These are phyloP conservation scores for Nematodospora valgi DNA, from an alignment of 805 yeast species.

Conservation along the genomic window DNA sequence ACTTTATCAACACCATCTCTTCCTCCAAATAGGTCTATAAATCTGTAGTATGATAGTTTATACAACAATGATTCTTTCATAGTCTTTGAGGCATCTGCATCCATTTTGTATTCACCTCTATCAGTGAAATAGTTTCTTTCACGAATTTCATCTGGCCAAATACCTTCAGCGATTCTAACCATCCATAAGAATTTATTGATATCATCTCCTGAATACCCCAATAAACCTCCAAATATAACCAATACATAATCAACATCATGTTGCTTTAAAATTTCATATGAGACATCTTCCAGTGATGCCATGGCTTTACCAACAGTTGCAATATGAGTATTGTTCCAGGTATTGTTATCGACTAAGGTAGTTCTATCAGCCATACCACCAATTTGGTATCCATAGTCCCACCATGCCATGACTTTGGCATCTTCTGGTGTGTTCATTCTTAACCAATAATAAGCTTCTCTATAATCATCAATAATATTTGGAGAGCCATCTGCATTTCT, in stretches of 20 bases:
- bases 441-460: constrained; percentile 99
- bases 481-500: constrained; percentile 81
- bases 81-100: constrained; percentile 72
- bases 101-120: constrained; percentile 85
- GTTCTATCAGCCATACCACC: constrained; percentile 99
- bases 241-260: constrained; percentile 95
- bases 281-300: constrained; percentile 83
- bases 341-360: constrained; percentile 95
- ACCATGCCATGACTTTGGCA: constrained; percentile 96
- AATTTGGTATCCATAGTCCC: constrained; percentile 99
- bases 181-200: constrained; percentile 96
- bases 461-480: constrained; percentile 86
- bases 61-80: constrained; percentile 92
- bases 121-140: constrained; percentile 83
- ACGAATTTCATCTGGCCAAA: constrained; percentile 97
- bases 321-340: constrained; percentile 99
- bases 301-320: constrained; percentile 99
- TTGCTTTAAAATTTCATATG: constrained; percentile 82
- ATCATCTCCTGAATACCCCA: constrained; percentile 96
- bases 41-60: constrained; percentile 89
- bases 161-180: constrained; percentile 98
- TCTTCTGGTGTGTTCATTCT: constrained; percentile 97
- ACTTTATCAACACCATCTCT: constrained; percentile 78
- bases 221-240: constrained; percentile 88
- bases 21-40: constrained; percentile 64